Evolutionary conservation across 2,329 filamentous ascomycete species (phyloP), one percentile per base, ranked within the genome.

Genomic region (Neofusicoccum laricinum): DNA sequence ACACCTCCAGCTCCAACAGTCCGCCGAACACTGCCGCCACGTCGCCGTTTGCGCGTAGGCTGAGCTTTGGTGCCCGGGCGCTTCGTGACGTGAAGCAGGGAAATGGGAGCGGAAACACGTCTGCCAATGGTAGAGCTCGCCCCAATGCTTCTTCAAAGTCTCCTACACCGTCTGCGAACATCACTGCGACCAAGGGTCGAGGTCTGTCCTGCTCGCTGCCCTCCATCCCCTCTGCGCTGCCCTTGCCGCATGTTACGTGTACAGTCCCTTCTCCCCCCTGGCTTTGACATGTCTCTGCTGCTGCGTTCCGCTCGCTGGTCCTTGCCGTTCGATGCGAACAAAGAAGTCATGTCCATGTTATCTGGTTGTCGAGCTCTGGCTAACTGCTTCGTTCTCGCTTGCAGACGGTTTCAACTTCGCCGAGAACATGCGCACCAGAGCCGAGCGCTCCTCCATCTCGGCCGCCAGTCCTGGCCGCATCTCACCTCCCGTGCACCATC

Each of bases 381-480:
- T 90, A 85, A 90, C 88, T 64, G 71, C 69, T 61, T 17, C 63
- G 80, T 81, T 77, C 72, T 78, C 79, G 81, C 85, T 84, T 79
- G 90, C 92, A 84, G 92, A 95, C 85, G 92, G 91, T 78, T 97
- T 96, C 85, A 96, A 96, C 81, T 97, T 94, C 90, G 92, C 92
- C 75, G 94, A 97, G 82, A 93, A 96, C 82, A 88, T 97, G 84
- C 92, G 93, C 78, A 90, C 89, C 73, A 90, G 93, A 76, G 93
- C 93, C 72, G 92, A 96, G 81, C 93, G 92, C 79, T 81, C 86
- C 50, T 85, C 88, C 70, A 83, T 82, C 64, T 80, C 81, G 17
- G 83, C 82, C 8, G 80, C 82, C 14, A 79, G 81, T 59, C 80
- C 79, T 59, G 69, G 68, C 11, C 67, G 68, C 15, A 65, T 48